Evolutionary conservation across 2,329 filamentous ascomycete genomes (phyloP).

Genomic region (Biscogniauxia marginata): DNA sequence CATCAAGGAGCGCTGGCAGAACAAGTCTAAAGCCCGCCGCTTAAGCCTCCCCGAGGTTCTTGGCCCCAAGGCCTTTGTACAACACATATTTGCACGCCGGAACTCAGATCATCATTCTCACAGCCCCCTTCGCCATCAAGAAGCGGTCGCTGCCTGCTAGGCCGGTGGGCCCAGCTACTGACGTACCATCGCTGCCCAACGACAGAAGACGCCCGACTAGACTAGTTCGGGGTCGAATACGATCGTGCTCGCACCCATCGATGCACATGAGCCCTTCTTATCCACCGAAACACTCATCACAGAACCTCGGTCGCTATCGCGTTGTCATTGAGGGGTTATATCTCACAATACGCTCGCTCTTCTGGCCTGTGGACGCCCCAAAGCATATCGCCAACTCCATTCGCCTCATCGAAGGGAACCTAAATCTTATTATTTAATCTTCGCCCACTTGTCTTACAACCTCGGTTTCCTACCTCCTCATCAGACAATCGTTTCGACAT

Average conservation of each 20-base stretch:
- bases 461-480: background rate
- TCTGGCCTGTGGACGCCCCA: background rate
- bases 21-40: constrained; percentile 42
- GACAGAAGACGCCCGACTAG: background rate
- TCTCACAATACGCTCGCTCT: background rate
- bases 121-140: constrained; percentile 39
- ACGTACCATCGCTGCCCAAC: background rate
- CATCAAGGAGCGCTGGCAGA: constrained; percentile 75
- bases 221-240: constrained; percentile 6
- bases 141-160: constrained; percentile 38
- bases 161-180: background rate
- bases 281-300: background rate
- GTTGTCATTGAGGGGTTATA: background rate
- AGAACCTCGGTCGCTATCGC: background rate
- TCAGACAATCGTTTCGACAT: background rate
- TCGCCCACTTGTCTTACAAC: background rate
- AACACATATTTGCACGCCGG: constrained; percentile 42
- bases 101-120: constrained; percentile 37
- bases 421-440: background rate
- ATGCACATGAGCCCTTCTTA: background rate
- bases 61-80: constrained; percentile 36
- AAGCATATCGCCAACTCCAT: background rate
- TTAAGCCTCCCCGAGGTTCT: constrained; percentile 35
- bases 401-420: background rate
- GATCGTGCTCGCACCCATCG: background rate